A percentile compares a stretch with the other conserved stretches of the same genome.
Evolutionary conservation across 495 filamentous ascomycete species (phyloP).

Genomic region (Tuber borchii): DNA sequence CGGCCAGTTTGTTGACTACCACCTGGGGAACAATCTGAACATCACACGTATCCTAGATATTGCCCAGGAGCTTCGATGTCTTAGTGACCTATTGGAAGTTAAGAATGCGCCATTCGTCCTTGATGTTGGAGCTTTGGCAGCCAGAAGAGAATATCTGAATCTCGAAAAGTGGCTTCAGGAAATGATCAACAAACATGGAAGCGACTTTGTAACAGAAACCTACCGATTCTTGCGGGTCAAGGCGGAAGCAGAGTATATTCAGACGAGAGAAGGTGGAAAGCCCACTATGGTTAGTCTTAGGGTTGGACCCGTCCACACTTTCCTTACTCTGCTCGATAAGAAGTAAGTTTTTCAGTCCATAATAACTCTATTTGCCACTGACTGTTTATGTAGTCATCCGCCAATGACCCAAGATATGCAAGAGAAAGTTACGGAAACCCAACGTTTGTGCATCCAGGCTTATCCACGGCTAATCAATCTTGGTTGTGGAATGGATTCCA

Average conservation of each 20-base stretch:
- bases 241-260: conserved; percentile 71
- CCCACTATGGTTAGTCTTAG: conserved; percentile 63
- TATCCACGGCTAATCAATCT: conserved; percentile 97
- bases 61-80: conserved; percentile 40
- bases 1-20: conserved; percentile 67
- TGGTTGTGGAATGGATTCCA: conserved; percentile 80
- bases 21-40: conserved; percentile 65
- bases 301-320: conserved; percentile 73
- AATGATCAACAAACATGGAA: conserved; percentile 40
- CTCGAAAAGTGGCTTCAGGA: conserved; percentile 70
- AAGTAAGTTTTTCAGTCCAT: conserved; percentile 34
- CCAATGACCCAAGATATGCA: conserved; percentile 39
- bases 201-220: conserved; percentile 38
- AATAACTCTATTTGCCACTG: conserved; percentile 11
- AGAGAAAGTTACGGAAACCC: conserved; percentile 49
- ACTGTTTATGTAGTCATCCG: conserved; percentile 27
- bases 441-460: conserved; percentile 79
- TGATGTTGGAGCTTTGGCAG: conserved; percentile 82
- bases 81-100: conserved; percentile 38
- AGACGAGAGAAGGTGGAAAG: conserved; percentile 57
- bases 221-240: conserved; percentile 67
- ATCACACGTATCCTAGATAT: conserved; percentile 73
- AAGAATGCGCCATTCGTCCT: conserved; percentile 60
- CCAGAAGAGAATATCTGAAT: conserved; percentile 71
- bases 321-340: conserved; percentile 73